A percentile compares a stretch with the other conserved stretches of the same genome.
Conservation (phyloP, 495 filamentous ascomycete species). For the Hyaloscypha finlandica region DNA sequence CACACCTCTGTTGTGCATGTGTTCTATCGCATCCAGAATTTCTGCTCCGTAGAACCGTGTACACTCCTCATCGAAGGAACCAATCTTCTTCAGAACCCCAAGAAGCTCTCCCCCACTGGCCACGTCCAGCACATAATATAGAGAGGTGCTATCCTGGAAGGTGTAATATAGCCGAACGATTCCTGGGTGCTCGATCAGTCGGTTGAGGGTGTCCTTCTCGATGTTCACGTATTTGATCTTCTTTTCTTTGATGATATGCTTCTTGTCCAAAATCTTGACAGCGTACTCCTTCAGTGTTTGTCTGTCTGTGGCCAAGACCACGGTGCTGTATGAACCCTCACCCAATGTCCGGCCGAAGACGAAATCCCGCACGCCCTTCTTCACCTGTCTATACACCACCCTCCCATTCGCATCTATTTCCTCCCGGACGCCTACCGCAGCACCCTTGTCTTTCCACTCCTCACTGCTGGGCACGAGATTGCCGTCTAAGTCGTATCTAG, state of each 20-base stretch:
- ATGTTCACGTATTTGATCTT: slow-evolving; percentile 99
- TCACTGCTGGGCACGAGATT: slow-evolving; percentile 72
- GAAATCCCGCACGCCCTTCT: slow-evolving; percentile 98
- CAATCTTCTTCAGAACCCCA: slow-evolving; percentile 89
- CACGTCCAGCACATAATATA: slow-evolving; percentile 96
- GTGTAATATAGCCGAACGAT: slow-evolving; percentile 98
- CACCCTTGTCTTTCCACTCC: slow-evolving; percentile 94
- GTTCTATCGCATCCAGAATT: slow-evolving; percentile 94
- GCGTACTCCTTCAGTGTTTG: slow-evolving; percentile 96
- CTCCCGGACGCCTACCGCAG: slow-evolving; percentile 74
- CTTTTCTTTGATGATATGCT: slow-evolving; percentile 99
- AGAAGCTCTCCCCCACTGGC: slow-evolving; percentile 91
- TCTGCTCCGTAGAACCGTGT: slow-evolving; percentile 93
- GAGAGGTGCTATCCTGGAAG: slow-evolving; percentile 92
- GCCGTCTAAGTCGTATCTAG: slow-evolving; percentile 61
- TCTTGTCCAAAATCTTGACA: slow-evolving; percentile 97
- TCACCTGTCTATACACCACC: slow-evolving; percentile 78
- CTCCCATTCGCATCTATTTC: slow-evolving; percentile 84
- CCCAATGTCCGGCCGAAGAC: slow-evolving; percentile 89
- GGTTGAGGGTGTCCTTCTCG: slow-evolving; percentile 96
- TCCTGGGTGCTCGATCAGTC: slow-evolving; percentile 93
- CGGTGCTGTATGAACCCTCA: slow-evolving; percentile 98
- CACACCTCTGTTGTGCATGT: slow-evolving; percentile 95
- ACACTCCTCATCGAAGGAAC: slow-evolving; percentile 94
- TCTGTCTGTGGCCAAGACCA: slow-evolving; percentile 90